phyloP scores from a whole-genome alignment of 164 flowering plant species.

The Vitis rupestris region DNA sequence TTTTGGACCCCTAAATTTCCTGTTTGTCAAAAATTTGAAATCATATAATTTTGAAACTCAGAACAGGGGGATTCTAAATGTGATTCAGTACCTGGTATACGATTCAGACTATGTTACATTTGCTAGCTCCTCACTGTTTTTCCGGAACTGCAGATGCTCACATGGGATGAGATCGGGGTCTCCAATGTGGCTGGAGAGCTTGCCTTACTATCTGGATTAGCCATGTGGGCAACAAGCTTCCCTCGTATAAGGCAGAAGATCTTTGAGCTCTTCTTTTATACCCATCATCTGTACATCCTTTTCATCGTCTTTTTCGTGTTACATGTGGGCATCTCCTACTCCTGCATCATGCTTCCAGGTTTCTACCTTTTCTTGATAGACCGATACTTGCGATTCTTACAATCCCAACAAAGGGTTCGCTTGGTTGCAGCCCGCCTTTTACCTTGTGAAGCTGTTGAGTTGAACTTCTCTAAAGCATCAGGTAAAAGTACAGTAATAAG shows the following conservation, averaged over 20 bases:
- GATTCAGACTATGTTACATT: too few species aligned
- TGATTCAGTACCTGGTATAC: too few species aligned
- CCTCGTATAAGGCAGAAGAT: slow-evolving; percentile 52
- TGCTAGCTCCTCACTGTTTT: too few species aligned
- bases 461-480: slow-evolving; percentile 68
- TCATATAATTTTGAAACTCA: too few species aligned
- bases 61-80: too few species aligned
- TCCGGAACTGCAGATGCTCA: slow-evolving; percentile 46
- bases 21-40: too few species aligned
- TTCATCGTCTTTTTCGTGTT: slow-evolving; percentile 70
- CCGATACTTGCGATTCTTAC: slow-evolving; percentile 72
- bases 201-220: slow-evolving; percentile 46
- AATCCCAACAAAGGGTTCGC: slow-evolving; percentile 55
- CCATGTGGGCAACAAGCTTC: slow-evolving; percentile 63
- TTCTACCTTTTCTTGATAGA: slow-evolving; percentile 82
- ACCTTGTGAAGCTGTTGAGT: slow-evolving; percentile 67
- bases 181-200: slow-evolving; percentile 80
- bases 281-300: slow-evolving; percentile 69
- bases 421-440: slow-evolving; percentile 61
- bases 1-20: too few species aligned
- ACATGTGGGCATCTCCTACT: slow-evolving; percentile 59
- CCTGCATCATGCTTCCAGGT: slow-evolving; percentile 72
- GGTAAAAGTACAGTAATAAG: slow-evolving; percentile 29
- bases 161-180: slow-evolving; percentile 48
- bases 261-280: slow-evolving; percentile 85